Evolutionary conservation across 345 rosid genomes (phyloP), one percentile per base, ranked within the genome.

Genomic region (Trapa incisa): DNA sequence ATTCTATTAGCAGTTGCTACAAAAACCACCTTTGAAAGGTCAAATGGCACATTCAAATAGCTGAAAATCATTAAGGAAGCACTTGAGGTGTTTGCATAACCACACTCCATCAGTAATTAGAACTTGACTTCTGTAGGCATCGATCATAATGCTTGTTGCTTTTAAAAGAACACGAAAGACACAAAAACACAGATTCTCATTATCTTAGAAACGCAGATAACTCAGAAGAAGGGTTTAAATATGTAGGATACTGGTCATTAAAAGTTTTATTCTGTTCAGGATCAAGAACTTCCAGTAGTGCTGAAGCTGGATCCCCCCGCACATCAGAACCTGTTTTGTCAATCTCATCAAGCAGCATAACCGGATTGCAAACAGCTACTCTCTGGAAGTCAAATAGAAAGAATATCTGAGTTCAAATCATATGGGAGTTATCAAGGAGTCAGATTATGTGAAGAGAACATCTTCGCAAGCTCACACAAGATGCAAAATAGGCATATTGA

Each of bases 251-350:
- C 96, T 94, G 99, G 72, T 94, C 99, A 67, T 83, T 94, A 76
- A 94, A 94, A 69, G 93, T 65, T 77, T 80, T 84, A 75, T 94
- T 94, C 83, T 94, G 99, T 77, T 94, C 97, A 35, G 96, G 93
- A 75, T 94, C 99, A 84, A 94, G 95, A 80, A 94, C 99, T 84
- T 94, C 99, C 74, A 94, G 83, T 67, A 94, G 83, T 75, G 99
- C 99, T 9, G 97, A 89, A 71, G 99, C 99, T 57, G 99, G 97
- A 83, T 94, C 99, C 50, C 99, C 99, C 58, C 97, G 93, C 35
- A 87, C 87, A 80, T 94, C 97, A 52, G 97, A 94, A 68, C 99
- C 96, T 2, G 99, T 94, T 80, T 94, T 94, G 87, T 94, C 99
- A 75, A 94, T 86, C 83, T 94, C 99, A 80, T 94, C 97, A 74